Conservation (phyloP, 345 rosid genomes). For the Trapa incisa region DNA sequence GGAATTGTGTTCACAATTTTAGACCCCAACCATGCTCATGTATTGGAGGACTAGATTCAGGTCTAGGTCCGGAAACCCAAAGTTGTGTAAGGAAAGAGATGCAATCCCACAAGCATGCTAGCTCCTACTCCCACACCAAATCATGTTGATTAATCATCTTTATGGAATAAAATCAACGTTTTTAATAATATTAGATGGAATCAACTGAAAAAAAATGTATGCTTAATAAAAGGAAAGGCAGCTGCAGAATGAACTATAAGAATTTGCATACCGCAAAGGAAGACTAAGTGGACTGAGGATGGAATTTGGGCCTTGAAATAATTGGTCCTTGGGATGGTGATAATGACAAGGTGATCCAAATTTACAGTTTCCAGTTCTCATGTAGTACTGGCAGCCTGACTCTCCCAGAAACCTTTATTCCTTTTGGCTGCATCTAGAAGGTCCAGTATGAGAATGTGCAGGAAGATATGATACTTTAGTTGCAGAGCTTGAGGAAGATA, state of each 20-base stretch:
- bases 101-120: too few relatives aligned
- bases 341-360: conserved; percentile 78
- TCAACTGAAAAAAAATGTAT: background rate
- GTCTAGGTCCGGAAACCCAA: too few relatives aligned
- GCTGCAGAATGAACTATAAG: conserved; percentile 6
- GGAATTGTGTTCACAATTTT: too few relatives aligned
- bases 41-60: too few relatives aligned
- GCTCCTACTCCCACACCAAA: too few relatives aligned
- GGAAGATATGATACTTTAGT: conserved; percentile 37
- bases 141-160: too few relatives aligned
- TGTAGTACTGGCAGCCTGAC: conserved; percentile 74
- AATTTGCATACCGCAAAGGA: conserved; percentile 60
- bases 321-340: conserved; percentile 77
- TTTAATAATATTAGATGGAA: background rate
- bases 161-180: too few relatives aligned
- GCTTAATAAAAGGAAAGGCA: background rate
- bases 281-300: conserved; percentile 69
- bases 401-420: conserved; percentile 80
- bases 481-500: conserved; percentile 60
- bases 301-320: conserved; percentile 45
- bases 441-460: conserved; percentile 21
- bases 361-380: conserved; percentile 89
- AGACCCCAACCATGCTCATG: too few relatives aligned
- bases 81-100: too few relatives aligned
- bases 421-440: conserved; percentile 42